phyloP scores from a whole-genome alignment of 2,329 filamentous ascomycete genomes.

The Elsinoe australis region DNA sequence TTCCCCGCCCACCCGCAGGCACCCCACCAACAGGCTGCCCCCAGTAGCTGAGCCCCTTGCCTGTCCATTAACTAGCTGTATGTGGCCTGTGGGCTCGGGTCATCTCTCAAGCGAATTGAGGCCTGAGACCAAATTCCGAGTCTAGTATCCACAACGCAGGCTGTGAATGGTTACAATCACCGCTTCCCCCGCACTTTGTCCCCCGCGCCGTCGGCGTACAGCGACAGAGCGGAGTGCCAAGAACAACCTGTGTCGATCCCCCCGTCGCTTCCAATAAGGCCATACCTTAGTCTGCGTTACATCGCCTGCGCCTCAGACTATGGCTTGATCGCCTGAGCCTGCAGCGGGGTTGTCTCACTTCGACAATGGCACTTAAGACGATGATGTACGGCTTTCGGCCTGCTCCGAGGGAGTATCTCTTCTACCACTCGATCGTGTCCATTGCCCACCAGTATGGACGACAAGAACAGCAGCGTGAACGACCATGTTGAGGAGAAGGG shows the following conservation, averaged over 20 bases:
- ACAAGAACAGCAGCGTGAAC: constrained; percentile 17
- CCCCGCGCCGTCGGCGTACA: background rate
- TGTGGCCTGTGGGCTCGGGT: too few relatives aligned
- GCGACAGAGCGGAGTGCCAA: background rate
- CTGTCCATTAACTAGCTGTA: too few relatives aligned
- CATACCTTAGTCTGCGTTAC: background rate
- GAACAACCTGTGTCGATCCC: constrained; percentile 2
- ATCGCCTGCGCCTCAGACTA: background rate
- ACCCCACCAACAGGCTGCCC: background rate
- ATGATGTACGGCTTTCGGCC: too few relatives aligned
- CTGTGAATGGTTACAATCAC: background rate
- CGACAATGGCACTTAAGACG: too few relatives aligned
- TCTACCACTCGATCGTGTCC: background rate
- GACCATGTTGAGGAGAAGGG: constrained; percentile 21
- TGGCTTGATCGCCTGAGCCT: background rate
- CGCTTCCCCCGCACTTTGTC: background rate
- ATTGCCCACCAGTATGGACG: background rate
- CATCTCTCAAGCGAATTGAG: background rate
- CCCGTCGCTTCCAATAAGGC: background rate
- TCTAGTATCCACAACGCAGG: background rate
- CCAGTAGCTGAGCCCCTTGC: too few relatives aligned
- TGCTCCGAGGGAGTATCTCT: background rate
- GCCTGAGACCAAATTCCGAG: background rate
- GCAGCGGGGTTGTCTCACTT: constrained; percentile 3
- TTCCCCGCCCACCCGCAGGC: background rate